phyloP scores from a whole-genome alignment of 306 rosid genomes.

The Pyrus communis region DNA sequence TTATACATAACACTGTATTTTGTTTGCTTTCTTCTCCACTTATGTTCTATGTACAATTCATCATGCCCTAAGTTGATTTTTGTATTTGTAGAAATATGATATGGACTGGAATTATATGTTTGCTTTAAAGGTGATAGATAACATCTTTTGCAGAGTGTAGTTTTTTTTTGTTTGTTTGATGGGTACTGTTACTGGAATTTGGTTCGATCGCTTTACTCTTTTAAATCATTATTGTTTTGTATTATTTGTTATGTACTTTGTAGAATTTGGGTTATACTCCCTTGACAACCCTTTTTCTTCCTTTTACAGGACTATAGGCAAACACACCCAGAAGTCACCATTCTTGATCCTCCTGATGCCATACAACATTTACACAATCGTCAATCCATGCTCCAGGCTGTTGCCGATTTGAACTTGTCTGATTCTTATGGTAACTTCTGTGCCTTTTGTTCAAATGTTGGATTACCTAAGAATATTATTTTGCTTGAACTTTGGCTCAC shows the following conservation, averaged over 20 bases:
- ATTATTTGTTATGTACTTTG: neutral
- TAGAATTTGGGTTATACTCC: neutral
- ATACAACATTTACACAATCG: constrained; percentile 74
- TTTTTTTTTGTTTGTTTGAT: no score
- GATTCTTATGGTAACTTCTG: constrained; percentile 54
- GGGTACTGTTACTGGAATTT: neutral
- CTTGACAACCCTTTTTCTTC: constrained; percentile 6
- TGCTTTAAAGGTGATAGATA: neutral
- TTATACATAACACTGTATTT: neutral
- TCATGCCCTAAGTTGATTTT: no score
- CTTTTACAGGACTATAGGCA: constrained; percentile 65
- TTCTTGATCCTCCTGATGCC: constrained; percentile 96
- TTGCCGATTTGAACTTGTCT: constrained; percentile 74
- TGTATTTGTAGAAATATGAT: neutral
- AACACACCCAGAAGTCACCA: constrained; percentile 83
- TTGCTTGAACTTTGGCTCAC: constrained; percentile 13
- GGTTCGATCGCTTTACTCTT: neutral
- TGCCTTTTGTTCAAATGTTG: neutral
- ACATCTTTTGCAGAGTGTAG: no score
- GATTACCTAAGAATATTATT: neutral
- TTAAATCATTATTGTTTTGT: neutral
- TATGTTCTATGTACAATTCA: no score
- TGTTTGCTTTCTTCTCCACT: neutral
- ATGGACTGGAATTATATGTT: neutral
- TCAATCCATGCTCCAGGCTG: constrained; percentile 94